A percentile compares a stretch with the other conserved stretches of the same genome.
phyloP scores from a whole-genome alignment of 257 asterid species.

The Thymus quinquecostatus region DNA sequence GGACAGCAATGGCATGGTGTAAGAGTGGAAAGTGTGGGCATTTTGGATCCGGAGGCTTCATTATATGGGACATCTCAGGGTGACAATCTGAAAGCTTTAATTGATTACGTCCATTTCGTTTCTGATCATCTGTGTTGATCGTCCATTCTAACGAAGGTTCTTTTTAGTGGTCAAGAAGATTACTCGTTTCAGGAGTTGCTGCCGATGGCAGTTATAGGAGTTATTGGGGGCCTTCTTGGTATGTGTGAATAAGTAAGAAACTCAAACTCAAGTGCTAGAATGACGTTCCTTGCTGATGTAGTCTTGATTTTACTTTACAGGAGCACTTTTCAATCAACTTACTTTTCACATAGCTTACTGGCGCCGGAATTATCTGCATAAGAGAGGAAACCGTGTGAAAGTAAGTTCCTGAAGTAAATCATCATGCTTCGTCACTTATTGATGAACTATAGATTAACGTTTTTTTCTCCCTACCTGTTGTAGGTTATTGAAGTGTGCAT shows the following conservation, averaged over 20 bases:
- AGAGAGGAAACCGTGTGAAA: conserved; percentile 85
- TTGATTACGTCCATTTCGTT: conserved; percentile 17
- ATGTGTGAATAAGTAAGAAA: conserved; percentile 32
- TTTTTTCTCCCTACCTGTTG: conserved; percentile 26
- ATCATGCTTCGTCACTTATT: conserved; percentile 16
- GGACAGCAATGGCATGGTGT: conserved; percentile 98
- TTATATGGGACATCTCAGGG: conserved; percentile 97
- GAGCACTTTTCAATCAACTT: conserved; percentile 96
- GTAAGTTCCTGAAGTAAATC: conserved; percentile 50
- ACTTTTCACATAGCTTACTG: conserved; percentile 80
- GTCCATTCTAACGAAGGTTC: conserved; percentile 42
- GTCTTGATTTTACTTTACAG: conserved; percentile 43
- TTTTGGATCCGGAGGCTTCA: conserved; percentile 98
- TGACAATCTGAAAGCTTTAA: conserved; percentile 48
- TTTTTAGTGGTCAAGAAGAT: conserved; percentile 97
- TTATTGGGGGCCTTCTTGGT: conserved; percentile 99
- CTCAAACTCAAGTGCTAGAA: conserved; percentile 24
- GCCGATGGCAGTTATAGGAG: conserved; percentile 98
- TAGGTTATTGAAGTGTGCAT: conserved; percentile 94
- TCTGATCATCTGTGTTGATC: conserved; percentile 28
- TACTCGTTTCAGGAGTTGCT: conserved; percentile 90
- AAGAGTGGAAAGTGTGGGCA: conserved; percentile 98
- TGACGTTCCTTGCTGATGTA: conserved; percentile 29
- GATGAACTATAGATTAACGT: conserved; percentile 28
- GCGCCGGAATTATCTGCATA: conserved; percentile 92